Base-by-base conservation (phyloP, 352 stramenopile species). In the Pythium scleroteichum region DNA sequence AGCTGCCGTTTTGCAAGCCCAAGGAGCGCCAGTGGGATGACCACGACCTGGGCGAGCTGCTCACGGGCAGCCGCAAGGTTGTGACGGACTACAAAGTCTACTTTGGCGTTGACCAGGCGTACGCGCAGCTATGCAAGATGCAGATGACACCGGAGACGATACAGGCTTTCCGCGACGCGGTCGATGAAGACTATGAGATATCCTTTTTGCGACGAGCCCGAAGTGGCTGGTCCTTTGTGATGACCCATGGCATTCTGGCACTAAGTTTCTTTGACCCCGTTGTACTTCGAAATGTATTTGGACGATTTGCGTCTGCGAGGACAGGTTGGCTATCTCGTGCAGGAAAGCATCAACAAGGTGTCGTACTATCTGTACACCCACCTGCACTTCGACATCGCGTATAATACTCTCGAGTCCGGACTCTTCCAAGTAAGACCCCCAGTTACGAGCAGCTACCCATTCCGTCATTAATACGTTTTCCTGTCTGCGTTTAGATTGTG, bases 291-390 rank as follows among this genome's bases (percentile, higher is more conserved):
- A 82, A 98, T 99, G 87, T 98, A 99, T 72, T 81, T 99, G 26
- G 96, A 99, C 73, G 96, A 99, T 81, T 81, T 99, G 48, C 95
- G 94, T 48, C 88, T 99, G 67, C 97, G 90, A 81, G 96, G 95
- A 22, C 98, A 98, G 67, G 83, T 99, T 27, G 96, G 95, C 32
- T 93, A 98, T 47, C 78, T 94, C 14, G 71, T 92, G 29, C 77
- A 92, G 45, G 66, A 86, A 59, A 75, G 73, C 53, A 82, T 83
- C 70, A 88, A 75, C 56, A 71, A 82, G 52, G 79, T 88, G 38
- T 79, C 69, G 44, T 96, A 94, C 48, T 98, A 94, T 72, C 75
- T 99, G 10, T 98, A 98, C 76, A 96, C 94, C 22, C 96, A 99
- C 72, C 77, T 98, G 51, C 89, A 98, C 59, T 99, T 98, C 67